phyloP scores from a whole-genome alignment of 495 filamentous ascomycete genomes.

The Hamigera avellanea region DNA sequence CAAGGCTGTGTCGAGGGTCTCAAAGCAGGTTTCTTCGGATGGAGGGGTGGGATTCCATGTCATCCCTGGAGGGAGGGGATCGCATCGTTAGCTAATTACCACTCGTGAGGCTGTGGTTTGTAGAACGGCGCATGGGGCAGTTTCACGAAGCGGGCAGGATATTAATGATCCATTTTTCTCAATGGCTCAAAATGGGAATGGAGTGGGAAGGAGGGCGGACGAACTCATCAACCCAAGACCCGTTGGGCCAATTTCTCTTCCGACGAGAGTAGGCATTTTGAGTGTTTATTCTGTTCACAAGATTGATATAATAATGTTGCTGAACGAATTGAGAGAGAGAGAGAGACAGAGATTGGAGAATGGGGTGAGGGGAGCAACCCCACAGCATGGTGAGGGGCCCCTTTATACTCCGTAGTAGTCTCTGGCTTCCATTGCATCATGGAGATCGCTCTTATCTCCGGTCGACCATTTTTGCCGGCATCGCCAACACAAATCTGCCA shows the following conservation, averaged over 20 bases:
- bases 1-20: conserved; percentile 55
- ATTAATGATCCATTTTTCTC: not conserved
- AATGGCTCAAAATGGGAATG: not conserved
- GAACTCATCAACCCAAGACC: conserved; percentile 39
- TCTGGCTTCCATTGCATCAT: not conserved
- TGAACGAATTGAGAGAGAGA: too few species aligned
- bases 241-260: conserved; percentile 32
- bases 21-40: conserved; percentile 51
- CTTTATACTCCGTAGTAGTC: not conserved
- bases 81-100: not conserved
- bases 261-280: conserved; percentile 29
- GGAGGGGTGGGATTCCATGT: conserved; percentile 57
- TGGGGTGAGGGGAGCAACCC: not conserved
- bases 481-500: too few species aligned
- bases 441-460: not conserved
- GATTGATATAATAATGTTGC: too few species aligned
- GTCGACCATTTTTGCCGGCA: too few species aligned
- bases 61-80: conserved; percentile 37
- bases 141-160: not conserved
- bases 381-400: not conserved
- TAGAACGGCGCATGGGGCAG: not conserved
- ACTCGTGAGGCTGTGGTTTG: too few species aligned
- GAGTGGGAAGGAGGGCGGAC: not conserved
- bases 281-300: not conserved
- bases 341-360: not conserved